Base-by-base conservation (phyloP, 2,329 filamentous ascomycete species). In the Calonectria naviculata region DNA sequence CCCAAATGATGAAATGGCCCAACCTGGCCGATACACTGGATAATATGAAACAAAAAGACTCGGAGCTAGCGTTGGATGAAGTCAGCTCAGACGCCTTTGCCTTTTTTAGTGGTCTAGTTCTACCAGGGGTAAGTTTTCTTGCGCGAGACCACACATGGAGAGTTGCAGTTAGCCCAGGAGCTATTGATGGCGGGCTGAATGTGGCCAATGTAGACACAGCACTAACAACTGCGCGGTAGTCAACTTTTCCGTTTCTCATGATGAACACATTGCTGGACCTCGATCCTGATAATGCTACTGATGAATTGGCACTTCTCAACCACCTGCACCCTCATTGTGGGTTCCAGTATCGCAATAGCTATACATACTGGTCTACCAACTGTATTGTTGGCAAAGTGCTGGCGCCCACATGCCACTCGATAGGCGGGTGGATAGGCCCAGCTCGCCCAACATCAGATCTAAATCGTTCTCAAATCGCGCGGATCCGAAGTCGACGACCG, bases 231-330 rank as follows among this genome's bases (percentile, higher is more conserved):
- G n/a, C n/a, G n/a, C 4, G 38, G 44, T 70, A 89, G 87, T 84
- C 87, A 5, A 91, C 89, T 0, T 90, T 94, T 54, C 92, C 93
- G 3, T 95, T 93, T 83, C 87, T 94, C 42, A 90, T 94, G 54
- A 95, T 95, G 92, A 95, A 94, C 79, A 89, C 93, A 5, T 86
- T 95, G 49, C 91, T 95, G 73, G 93, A 95, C 80, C 90, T 93
- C 75, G 93, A 95, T 77, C 90, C 91, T 2, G 92, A 94, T 78
- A 87, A 87, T 5, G 91, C 90, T 4, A 90, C 89, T 6, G 89
- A 92, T 72, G 85, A 90, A 9, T 87, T 95, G 19, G 90, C 91
- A 13, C 87, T 92, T 38, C 87, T 95, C 10, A 92, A 91, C 1
- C 91, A 94, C 76, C 87, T 92, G 74, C 88, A 92, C 69, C 92